Evolutionary conservation across 306 rosid species (phyloP).

Genomic region (Corylus avellana): DNA sequence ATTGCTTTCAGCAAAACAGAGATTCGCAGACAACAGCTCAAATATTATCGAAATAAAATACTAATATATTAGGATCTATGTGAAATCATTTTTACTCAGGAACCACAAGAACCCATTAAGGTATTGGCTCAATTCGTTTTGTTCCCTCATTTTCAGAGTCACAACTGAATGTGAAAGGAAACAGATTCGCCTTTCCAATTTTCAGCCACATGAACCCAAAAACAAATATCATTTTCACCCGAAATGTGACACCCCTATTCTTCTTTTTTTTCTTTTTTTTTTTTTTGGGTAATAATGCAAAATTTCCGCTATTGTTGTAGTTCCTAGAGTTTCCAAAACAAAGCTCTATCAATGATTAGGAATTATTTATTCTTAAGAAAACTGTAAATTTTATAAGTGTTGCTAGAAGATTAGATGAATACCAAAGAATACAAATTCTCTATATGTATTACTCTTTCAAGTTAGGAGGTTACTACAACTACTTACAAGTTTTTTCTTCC

Average conservation of each 20-base stretch:
- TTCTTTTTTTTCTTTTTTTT: neutral
- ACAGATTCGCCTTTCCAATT: neutral
- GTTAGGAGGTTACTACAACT: neutral
- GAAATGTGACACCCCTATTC: neutral
- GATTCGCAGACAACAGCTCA: neutral
- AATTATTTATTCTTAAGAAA: neutral
- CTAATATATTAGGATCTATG: neutral
- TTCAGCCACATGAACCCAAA: slow-evolving; percentile 13
- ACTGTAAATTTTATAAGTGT: neutral
- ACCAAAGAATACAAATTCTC: neutral
- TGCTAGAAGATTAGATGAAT: neutral
- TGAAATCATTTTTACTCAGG: neutral
- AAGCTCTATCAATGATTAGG: neutral
- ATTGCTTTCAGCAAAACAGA: slow-evolving; percentile 31
- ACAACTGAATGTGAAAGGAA: neutral
- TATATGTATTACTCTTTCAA: neutral
- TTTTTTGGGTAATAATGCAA: neutral
- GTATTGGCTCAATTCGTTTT: neutral
- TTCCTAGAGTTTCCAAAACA: neutral
- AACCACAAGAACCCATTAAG: neutral
- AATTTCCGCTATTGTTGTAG: neutral
- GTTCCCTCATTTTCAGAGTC: neutral
- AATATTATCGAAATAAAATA: slow-evolving; percentile 2
- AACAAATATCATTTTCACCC: neutral
- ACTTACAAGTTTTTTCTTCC: neutral